Evolutionary conservation across 1,284 basidiomycete genomes (phyloP).

Genomic region (Tilletia setariae): DNA sequence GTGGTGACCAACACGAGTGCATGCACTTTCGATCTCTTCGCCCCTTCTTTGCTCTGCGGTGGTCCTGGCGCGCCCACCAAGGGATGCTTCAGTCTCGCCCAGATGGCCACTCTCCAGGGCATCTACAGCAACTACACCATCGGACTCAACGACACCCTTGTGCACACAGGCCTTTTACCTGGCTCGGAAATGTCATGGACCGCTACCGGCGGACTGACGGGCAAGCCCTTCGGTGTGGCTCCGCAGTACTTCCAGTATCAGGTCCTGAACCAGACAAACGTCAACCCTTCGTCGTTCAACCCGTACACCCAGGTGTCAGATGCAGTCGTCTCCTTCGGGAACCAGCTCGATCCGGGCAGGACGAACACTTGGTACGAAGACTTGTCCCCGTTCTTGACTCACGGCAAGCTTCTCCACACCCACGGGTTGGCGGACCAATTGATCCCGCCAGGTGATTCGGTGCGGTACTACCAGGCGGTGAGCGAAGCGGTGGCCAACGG

Average conservation of each 20-base stretch:
- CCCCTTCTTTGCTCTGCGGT: neutral
- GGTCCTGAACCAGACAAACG: conserved; percentile 25
- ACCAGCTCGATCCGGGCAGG: conserved; percentile 27
- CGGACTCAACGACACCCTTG: conserved; percentile 16
- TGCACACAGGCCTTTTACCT: conserved; percentile 28
- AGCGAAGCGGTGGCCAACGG: conserved; percentile 17
- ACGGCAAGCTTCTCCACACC: conserved; percentile 53
- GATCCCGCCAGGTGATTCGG: conserved; percentile 55
- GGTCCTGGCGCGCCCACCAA: neutral
- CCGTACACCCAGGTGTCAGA: conserved; percentile 22
- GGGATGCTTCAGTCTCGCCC: conserved; percentile 25
- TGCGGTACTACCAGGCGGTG: conserved; percentile 55
- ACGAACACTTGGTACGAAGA: conserved; percentile 37
- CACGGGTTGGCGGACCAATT: conserved; percentile 53
- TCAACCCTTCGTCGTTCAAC: conserved; percentile 21
- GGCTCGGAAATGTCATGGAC: conserved; percentile 28
- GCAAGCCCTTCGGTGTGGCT: conserved; percentile 23
- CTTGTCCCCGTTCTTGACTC: conserved; percentile 46
- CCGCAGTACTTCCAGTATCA: conserved; percentile 31
- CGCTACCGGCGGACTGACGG: conserved; percentile 21
- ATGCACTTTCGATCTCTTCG: conserved; percentile 23
- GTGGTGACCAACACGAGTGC: conserved; percentile 25
- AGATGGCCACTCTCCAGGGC: conserved; percentile 29
- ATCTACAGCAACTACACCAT: conserved; percentile 24
- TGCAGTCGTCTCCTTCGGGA: conserved; percentile 23